Conservation (phyloP, 192 early-diverging fungal species). For the Rhizophagus prolifer region DNA sequence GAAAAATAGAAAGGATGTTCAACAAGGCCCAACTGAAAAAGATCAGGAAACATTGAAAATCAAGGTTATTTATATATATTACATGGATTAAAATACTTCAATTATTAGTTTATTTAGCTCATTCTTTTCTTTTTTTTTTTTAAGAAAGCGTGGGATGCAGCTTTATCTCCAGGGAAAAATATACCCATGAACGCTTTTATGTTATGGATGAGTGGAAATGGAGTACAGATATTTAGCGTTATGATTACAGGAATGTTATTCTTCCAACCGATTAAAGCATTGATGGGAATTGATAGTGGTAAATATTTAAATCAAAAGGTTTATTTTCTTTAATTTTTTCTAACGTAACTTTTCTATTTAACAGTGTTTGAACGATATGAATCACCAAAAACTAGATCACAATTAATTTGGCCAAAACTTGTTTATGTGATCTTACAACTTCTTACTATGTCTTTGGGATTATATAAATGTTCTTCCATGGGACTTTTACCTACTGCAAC, state of each 20-base stretch:
- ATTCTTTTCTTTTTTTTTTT: background rate
- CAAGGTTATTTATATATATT: background rate
- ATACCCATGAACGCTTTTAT: constrained; percentile 98
- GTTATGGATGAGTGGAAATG: constrained; percentile 98
- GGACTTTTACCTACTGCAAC: constrained; percentile 90
- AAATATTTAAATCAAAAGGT: background rate
- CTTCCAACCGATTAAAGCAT: constrained; percentile 76
- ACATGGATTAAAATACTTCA: background rate
- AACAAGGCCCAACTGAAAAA: background rate
- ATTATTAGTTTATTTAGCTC: background rate
- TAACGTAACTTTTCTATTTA: background rate
- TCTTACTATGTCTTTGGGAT: constrained; percentile 75
- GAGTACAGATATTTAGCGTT: constrained; percentile 94
- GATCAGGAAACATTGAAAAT: constrained; percentile 27
- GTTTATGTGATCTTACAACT: constrained; percentile 83
- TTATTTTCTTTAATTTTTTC: background rate
- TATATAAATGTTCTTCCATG: constrained; percentile 93
- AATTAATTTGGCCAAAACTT: constrained; percentile 75
- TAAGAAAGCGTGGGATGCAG: constrained; percentile 97
- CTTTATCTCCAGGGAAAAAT: constrained; percentile 83
- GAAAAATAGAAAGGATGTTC: constrained; percentile 17
- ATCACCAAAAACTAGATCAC: constrained; percentile 52
- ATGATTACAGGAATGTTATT: constrained; percentile 97
- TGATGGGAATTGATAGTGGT: constrained; percentile 70
- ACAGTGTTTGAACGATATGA: constrained; percentile 79